Evolutionary conservation across 1,284 basidiomycete genomes (phyloP).

Genomic region (Trichosporon coremiiforme): DNA sequence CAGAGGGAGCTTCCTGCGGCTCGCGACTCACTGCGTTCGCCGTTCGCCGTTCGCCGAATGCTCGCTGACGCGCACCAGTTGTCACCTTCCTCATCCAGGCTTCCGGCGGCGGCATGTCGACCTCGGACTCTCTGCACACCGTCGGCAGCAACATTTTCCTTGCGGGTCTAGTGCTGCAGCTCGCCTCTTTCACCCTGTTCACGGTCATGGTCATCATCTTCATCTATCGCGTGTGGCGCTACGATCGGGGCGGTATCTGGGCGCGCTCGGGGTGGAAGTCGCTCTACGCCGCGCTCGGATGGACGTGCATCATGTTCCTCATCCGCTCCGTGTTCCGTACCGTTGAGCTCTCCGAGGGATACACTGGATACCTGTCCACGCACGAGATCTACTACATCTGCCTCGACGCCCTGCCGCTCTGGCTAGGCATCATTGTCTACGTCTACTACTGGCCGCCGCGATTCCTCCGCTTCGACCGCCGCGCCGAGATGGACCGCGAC

Average conservation of each 20-base stretch:
- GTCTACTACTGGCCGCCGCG: conserved; percentile 42
- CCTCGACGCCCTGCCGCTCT: conserved; percentile 63
- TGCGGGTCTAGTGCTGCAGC: conserved; percentile 64
- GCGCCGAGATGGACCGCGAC: conserved; percentile 17
- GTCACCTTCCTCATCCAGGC: conserved; percentile 69
- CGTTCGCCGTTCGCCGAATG: too few species aligned
- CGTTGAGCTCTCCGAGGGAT: conserved; percentile 68
- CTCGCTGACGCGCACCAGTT: conserved; percentile 27
- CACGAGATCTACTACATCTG: conserved; percentile 67
- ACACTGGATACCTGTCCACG: conserved; percentile 65
- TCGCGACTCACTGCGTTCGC: too few species aligned
- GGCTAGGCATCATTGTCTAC: conserved; percentile 62
- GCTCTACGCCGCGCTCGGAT: conserved; percentile 61
- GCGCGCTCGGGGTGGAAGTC: conserved; percentile 61
- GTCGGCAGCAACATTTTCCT: conserved; percentile 61
- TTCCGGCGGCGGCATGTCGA: conserved; percentile 54
- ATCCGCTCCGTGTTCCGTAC: conserved; percentile 69
- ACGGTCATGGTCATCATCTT: conserved; percentile 63
- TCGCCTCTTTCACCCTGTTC: conserved; percentile 67
- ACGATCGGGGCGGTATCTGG: conserved; percentile 21
- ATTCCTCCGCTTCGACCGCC: conserved; percentile 22
- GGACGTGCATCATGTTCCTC: conserved; percentile 60
- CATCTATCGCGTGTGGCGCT: conserved; percentile 60
- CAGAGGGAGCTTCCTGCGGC: too few species aligned
- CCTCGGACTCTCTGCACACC: conserved; percentile 48